Base-by-base conservation (phyloP, 2,329 filamentous ascomycete genomes). In the Didymella sp. region DNA sequence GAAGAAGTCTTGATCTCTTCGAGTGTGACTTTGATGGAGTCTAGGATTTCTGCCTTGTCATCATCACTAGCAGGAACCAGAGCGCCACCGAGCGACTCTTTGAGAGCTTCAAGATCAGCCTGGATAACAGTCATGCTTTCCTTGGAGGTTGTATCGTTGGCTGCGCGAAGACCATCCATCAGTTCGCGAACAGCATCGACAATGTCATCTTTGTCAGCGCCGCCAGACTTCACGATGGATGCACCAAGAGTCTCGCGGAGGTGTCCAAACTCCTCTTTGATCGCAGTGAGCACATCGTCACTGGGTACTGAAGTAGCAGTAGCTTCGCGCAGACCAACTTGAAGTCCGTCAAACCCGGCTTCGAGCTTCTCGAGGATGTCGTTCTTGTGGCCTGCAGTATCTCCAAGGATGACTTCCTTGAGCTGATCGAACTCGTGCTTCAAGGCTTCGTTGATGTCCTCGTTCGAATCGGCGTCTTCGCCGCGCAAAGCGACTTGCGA, bases 391-490 rank as follows among this genome's bases (percentile, higher is more conserved):
- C 76, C 77, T 0, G 80, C 74, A n/a, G 80, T 77, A 44, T 84
- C 81, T 45, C 82, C 77, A 72, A 92, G 90, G 46, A 96, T 85
- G 0, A 89, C 85, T 17, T 92, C 89, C 24, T 91, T 88, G 7
- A 96, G 83, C 51, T 91, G 88, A 61, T 95, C 91, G 46, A 96
- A 89, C 69, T 96, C 91, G 37, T 87, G 86, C 71, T 89, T 90
- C 74, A 96, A 87, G 47, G 91, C 85, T 57, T 91, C 88, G 35
- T 88, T 82, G 55, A 82, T 76, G 37, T 81, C 80, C 15, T 81
- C 78, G 45, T 71, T 75, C 1, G 73, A 68, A 2, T 77, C 76
- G 5, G 73, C 69, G 35, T 76, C 71, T 5, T 76, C 60, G n/a
- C 59, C 68, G 22, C 75, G 73, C 13, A 71, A 64, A 22, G 69